Percentiles rank a stretch among this genome's conserved stretches.
Evolutionary conservation across 108 stramenopile genomes (phyloP).

Genomic region (Aurantiochytrium sp.): DNA sequence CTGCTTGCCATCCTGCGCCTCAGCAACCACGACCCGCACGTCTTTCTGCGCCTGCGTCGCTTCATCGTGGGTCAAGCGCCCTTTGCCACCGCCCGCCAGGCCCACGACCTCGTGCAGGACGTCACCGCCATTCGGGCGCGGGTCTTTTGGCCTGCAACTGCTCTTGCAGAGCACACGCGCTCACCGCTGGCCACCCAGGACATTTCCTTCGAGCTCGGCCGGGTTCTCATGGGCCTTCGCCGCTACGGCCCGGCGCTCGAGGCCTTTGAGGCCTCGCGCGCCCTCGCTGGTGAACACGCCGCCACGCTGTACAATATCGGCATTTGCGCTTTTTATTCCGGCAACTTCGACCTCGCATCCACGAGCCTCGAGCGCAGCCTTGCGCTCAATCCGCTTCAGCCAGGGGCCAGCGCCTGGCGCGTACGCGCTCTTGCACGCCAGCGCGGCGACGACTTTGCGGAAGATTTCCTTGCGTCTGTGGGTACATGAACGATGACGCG

Average conservation of each 20-base stretch:
- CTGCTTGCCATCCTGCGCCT: constrained; percentile 2
- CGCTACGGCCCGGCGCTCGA: not conserved
- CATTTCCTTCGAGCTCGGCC: not conserved
- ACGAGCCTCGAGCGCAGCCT: not conserved
- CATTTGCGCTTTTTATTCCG: not conserved
- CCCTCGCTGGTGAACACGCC: not conserved
- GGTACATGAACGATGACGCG: too few relatives aligned
- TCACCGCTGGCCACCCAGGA: not conserved
- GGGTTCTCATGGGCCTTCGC: constrained; percentile 16
- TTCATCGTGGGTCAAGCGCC: not conserved
- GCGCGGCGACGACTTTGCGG: too few relatives aligned
- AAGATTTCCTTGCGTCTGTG: too few relatives aligned
- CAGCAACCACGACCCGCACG: not conserved
- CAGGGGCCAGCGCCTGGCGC: not conserved
- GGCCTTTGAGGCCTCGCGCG: not conserved
- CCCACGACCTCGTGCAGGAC: not conserved
- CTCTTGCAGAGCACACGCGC: not conserved
- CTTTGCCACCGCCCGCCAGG: not conserved
- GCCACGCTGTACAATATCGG: constrained; percentile 9
- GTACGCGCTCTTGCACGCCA: not conserved
- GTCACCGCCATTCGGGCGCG: not conserved
- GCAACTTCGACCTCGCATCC: not conserved
- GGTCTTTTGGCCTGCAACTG: not conserved
- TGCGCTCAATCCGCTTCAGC: not conserved
- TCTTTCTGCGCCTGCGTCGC: not conserved